phyloP scores from a whole-genome alignment of 148 eudicot genomes.

The Vaccinium macrocarpon region DNA sequence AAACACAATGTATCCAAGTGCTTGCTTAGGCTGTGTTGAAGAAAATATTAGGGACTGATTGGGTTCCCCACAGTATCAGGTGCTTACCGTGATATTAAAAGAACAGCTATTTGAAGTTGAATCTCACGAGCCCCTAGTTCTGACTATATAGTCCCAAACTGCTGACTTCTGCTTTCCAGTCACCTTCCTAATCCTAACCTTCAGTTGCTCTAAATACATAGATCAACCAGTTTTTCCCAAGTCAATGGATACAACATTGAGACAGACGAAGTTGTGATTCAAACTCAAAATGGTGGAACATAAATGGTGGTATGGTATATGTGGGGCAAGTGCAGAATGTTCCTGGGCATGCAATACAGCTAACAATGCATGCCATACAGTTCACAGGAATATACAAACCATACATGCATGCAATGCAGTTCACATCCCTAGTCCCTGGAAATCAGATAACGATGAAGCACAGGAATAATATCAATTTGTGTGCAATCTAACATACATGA shows the following conservation, averaged over 20 bases:
- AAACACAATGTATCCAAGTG: neutral
- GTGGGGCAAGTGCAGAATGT: neutral
- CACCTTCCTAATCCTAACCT: neutral
- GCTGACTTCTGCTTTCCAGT: neutral
- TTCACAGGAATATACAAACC: too few relatives aligned
- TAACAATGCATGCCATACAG: too few relatives aligned
- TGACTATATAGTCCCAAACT: neutral
- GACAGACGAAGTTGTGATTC: neutral
- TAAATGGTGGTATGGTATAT: neutral
- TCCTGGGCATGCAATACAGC: neutral
- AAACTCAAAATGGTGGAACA: neutral
- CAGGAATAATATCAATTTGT: neutral
- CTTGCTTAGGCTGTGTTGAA: neutral
- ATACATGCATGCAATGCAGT: neutral
- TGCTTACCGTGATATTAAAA: neutral
- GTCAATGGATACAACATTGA: neutral
- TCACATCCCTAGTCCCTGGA: neutral
- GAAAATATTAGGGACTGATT: slow-evolving; percentile 1
- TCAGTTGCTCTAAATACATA: neutral
- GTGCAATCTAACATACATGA: neutral
- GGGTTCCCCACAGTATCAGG: neutral
- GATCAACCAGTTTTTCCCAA: neutral
- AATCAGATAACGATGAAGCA: neutral
- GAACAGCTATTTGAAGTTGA: slow-evolving; percentile 5
- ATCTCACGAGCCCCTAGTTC: neutral